Evolutionary conservation across 805 yeast species (phyloP).

Genomic region (Cyberlindnera petersonii): DNA sequence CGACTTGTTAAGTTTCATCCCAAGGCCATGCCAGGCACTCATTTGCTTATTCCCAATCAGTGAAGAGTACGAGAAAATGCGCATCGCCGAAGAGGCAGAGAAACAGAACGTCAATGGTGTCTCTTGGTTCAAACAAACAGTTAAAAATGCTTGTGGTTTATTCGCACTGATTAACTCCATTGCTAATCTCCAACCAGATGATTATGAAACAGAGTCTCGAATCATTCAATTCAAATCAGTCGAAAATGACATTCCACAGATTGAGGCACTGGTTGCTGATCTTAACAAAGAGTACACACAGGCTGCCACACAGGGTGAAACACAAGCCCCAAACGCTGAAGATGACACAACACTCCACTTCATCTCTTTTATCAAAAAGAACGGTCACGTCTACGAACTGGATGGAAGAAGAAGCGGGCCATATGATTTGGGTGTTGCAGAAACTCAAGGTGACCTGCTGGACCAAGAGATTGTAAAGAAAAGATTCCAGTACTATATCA

Average conservation of each 20-base stretch:
- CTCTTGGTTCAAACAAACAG: slow-evolving; percentile 81
- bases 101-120: slow-evolving; percentile 27
- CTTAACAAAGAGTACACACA: slow-evolving; percentile 43
- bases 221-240: slow-evolving; percentile 17
- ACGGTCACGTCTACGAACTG: slow-evolving; percentile 68
- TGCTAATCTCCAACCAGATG: slow-evolving; percentile 35
- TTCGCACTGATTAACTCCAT: slow-evolving; percentile 77
- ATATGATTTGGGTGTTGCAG: slow-evolving; percentile 46
- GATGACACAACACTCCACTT: slow-evolving; percentile 65
- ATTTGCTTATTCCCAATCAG: slow-evolving; percentile 84
- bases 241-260: slow-evolving; percentile 16
- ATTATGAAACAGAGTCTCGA: slow-evolving; percentile 14
- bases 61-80: slow-evolving; percentile 49
- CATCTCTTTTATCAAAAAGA: slow-evolving; percentile 60
- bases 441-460: slow-evolving; percentile 43
- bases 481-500: slow-evolving; percentile 65
- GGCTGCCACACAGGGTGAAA: slow-evolving; percentile 37
- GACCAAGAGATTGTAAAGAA: slow-evolving; percentile 45
- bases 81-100: slow-evolving; percentile 37
- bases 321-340: slow-evolving; percentile 61
- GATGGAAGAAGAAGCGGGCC: slow-evolving; percentile 89
- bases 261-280: slow-evolving; percentile 40
- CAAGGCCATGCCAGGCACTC: slow-evolving; percentile 74
- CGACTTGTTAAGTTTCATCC: slow-evolving; percentile 73
- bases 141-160: slow-evolving; percentile 89